Evolutionary conservation across 495 filamentous ascomycete species (phyloP).

Genomic region (Aspergillus baeticus): DNA sequence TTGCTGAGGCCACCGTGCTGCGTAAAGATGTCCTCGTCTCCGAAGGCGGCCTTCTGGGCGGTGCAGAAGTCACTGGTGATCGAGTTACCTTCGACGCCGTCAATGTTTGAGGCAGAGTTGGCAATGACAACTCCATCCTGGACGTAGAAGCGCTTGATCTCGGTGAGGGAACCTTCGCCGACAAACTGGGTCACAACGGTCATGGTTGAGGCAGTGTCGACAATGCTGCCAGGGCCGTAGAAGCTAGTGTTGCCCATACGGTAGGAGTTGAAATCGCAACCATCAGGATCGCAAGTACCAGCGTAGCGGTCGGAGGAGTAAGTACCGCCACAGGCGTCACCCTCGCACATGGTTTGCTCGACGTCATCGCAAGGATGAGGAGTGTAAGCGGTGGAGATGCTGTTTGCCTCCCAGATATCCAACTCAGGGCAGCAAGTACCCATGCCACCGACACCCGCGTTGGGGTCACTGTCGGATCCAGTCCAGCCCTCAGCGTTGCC

Average conservation of each 20-base stretch:
- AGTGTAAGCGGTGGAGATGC: conserved; percentile 51
- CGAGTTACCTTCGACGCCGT: conserved; percentile 49
- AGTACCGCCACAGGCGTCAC: conserved; percentile 52
- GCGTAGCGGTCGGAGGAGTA: conserved; percentile 36
- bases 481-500: conserved; percentile 60
- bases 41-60: conserved; percentile 55
- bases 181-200: conserved; percentile 72
- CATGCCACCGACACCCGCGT: conserved; percentile 55
- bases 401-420: conserved; percentile 71
- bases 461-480: conserved; percentile 51
- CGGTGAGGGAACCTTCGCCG: conserved; percentile 48
- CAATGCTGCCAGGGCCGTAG: conserved; percentile 56
- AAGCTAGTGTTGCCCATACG: conserved; percentile 59
- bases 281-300: conserved; percentile 67
- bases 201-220: conserved; percentile 61
- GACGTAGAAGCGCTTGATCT: conserved; percentile 69
- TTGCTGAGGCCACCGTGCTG: conserved; percentile 54
- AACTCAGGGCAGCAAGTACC: conserved; percentile 70
- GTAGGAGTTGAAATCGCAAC: conserved; percentile 77
- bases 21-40: conserved; percentile 54
- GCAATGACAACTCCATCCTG: conserved; percentile 62
- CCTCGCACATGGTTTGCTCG: conserved; percentile 55
- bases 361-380: conserved; percentile 61
- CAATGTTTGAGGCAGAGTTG: conserved; percentile 54
- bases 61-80: conserved; percentile 62